Evolutionary conservation across 2,329 filamentous ascomycete species (phyloP), one percentile per base, ranked within the genome.

Genomic region (Colletotrichum plurivorum): DNA sequence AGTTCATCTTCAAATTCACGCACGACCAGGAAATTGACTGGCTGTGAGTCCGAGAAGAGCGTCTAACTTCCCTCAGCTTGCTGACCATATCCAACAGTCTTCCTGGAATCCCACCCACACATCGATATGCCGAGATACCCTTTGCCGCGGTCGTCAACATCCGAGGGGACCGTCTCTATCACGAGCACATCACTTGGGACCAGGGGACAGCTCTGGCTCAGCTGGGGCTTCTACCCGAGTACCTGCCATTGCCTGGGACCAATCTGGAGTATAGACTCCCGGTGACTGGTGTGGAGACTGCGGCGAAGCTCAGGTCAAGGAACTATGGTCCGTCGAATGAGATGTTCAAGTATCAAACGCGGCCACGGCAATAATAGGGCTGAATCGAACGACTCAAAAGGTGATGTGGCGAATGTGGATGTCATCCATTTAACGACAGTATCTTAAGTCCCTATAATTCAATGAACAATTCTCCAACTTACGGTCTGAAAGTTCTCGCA

Each of bases 151-250:
- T 93, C 2, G 89, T 92, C 0, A 88, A 89, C 43, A 83, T 93
- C 59, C 83, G 89, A 0, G 90, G 90, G 0, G 89, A 91, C 64
- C 83, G 88, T 2, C 76, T 93, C 1, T 90, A 87, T 63, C 88
- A 91, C 61, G 90, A 93, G 73, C 89, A 92, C 69, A 89, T 92
- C 15, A 84, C 85, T 13, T 93, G 90, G 90, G 90, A 93, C 63
- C 89, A 92, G 73, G 88, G 84, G 0, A 91, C 87, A 0, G 88
- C 88, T 5, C 77, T 93, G n/a, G 78, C 84, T 5, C 89, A 91
- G 72, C 74, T 89, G 4, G 89, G 87, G 0, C 72, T 90, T 51
- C 72, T 91, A 61, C 78, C 78, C 0, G 76, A 92, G 67, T 93
- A 89, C 71, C 82, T 93, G 0, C 85, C 87, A 0, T 93, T 89